phyloP scores from a whole-genome alignment of 2,329 filamentous ascomycete species.

The Cadophora gregata region DNA sequence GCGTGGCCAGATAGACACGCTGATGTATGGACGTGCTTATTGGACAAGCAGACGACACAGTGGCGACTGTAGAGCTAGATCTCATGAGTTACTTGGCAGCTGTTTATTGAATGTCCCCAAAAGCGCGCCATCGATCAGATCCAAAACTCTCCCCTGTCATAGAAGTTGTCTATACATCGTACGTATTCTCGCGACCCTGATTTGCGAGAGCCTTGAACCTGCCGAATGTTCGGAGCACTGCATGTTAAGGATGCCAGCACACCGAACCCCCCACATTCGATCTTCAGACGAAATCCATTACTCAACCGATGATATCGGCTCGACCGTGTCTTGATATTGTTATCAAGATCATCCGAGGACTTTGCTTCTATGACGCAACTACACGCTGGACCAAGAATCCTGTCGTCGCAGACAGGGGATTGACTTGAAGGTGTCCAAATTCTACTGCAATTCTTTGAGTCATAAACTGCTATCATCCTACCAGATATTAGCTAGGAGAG shows the following conservation, averaged over 20 bases:
- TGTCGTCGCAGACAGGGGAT: neutral
- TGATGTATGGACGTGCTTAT: neutral
- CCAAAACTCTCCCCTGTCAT: neutral
- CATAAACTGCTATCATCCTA: neutral
- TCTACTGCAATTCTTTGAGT: neutral
- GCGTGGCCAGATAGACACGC: neutral
- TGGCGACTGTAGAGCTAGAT: neutral
- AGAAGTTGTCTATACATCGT: neutral
- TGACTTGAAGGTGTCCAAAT: neutral
- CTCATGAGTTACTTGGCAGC: neutral
- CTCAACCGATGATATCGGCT: neutral
- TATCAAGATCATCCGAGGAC: neutral
- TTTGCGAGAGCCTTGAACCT: neutral
- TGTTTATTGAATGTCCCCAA: neutral
- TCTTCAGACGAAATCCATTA: constrained; percentile 6
- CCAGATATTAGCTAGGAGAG: neutral
- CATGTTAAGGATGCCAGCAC: neutral
- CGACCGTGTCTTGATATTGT: neutral
- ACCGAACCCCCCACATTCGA: neutral
- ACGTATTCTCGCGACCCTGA: constrained; percentile 2
- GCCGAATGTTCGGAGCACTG: neutral
- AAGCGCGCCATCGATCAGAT: neutral
- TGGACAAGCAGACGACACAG: neutral
- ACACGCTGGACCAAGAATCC: neutral
- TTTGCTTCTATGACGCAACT: neutral